These are phyloP conservation scores for Pseudonitzschia delicatissima DNA, from an alignment of 108 stramenopile species.

Conservation along the genomic window DNA sequence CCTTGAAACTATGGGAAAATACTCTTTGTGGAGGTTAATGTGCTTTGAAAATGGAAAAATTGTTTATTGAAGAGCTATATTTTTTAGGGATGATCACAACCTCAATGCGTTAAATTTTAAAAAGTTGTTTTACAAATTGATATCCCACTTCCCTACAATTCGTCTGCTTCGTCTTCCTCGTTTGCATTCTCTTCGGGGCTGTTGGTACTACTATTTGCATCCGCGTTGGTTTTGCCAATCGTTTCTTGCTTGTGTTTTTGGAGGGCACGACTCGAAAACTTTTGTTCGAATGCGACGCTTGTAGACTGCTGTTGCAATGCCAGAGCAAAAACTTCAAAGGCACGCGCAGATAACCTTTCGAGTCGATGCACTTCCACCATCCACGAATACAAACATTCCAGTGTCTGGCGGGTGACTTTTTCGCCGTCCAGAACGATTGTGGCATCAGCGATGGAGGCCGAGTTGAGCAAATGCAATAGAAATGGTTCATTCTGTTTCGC, in stretches of 20 bases:
- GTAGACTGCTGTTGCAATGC: constrained; percentile 13
- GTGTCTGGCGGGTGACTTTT: background rate
- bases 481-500: background rate
- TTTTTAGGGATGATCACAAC: background rate
- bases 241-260: constrained; percentile 21
- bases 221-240: background rate
- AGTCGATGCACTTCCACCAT: constrained; percentile 25
- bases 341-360: constrained; percentile 12
- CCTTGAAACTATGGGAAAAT: background rate
- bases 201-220: background rate
- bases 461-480: constrained; percentile 19
- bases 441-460: constrained; percentile 22
- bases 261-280: constrained; percentile 38
- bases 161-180: constrained; percentile 20
- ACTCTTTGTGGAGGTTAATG: background rate
- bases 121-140: background rate
- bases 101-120: background rate
- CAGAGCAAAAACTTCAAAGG: constrained; percentile 38
- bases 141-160: constrained; percentile 13
- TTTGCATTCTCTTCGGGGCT: background rate
- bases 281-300: constrained; percentile 32
- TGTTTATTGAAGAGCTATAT: background rate
- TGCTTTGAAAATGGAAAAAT: background rate
- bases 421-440: constrained; percentile 12
- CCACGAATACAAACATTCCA: constrained; percentile 38